Evolutionary conservation across 805 yeast genomes (phyloP), one percentile per base, ranked within the genome.

Genomic region (Yarrowia divulgata): DNA sequence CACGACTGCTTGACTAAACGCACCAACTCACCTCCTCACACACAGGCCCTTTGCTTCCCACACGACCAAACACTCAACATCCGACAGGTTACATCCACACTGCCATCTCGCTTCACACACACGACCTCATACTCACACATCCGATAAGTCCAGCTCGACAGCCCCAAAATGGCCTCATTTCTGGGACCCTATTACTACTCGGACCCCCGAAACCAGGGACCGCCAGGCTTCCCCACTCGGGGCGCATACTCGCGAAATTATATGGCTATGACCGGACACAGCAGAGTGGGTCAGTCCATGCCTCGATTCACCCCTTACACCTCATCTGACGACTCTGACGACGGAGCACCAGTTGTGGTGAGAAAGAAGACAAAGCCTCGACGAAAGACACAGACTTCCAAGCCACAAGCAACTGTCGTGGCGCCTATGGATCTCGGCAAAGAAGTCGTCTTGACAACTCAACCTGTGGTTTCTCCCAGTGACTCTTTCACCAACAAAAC

Each of bases 251-350:
- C 64, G 7, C 52, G 66, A 32, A 60, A 42, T 18, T 60, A 60
- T 39, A 34, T 45, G 52, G 42, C 52, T 40, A 34, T 60, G 42
- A 14, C 32, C 4, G 63, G 48, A 4, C 46, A 23, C 48, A 16
- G 49, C 48, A 16, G 49, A 29, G 40, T 16, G 7, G 43, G 58
- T 10, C 58, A 52, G 45, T 34, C 52, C 42, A 18, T 34, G 66
- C 66, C 66, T 8, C 40, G 66, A 34, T 60, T 60, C 66, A 63
- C 68, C 2, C 68, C 68, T 8, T 63, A 63, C 57, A 63, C 68
- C 13, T 63, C 68, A 1, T 63, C 68, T 8, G 68, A 63, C 39
- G 66, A 60, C 14, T 42, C 49, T 23, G 66, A 60, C 37, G 50
- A 35, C 19, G 42, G 42, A n/a, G n/a, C n/a, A 13, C 43, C 13